Percentiles rank a stretch among this genome's conserved stretches.
Conservation (phyloP, 2,329 filamentous ascomycete genomes). For the Fusarium humuli region DNA sequence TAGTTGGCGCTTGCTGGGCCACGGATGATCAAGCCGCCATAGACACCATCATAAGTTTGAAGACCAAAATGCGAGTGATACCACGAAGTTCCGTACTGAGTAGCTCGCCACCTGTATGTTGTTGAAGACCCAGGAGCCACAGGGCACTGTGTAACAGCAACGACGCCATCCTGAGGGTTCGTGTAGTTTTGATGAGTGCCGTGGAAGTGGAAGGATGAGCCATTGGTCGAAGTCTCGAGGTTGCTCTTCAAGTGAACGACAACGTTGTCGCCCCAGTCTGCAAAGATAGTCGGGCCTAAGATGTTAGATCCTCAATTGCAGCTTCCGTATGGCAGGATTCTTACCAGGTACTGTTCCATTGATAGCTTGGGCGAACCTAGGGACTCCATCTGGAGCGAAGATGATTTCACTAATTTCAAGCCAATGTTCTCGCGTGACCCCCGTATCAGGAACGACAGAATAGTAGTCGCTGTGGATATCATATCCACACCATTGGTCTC, state of each 20-base stretch:
- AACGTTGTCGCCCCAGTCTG: conserved; percentile 63
- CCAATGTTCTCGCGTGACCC: conserved; percentile 63
- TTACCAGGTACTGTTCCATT: conserved; percentile 67
- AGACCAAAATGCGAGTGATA: conserved; percentile 71
- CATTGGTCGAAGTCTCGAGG: conserved; percentile 58
- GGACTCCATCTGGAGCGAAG: conserved; percentile 60
- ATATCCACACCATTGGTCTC: conserved; percentile 60
- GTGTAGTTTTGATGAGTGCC: conserved; percentile 68
- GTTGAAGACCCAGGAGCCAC: conserved; percentile 62
- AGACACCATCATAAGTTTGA: conserved; percentile 65
- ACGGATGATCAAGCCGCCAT: conserved; percentile 71
- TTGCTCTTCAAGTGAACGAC: conserved; percentile 66
- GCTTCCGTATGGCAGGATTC: too few species aligned
- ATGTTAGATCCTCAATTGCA: conserved; percentile 5
- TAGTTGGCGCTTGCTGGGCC: conserved; percentile 70
- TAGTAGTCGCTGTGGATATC: conserved; percentile 62
- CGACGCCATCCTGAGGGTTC: conserved; percentile 68
- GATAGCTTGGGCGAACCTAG: conserved; percentile 58
- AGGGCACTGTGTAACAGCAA: conserved; percentile 62
- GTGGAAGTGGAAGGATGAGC: conserved; percentile 73
- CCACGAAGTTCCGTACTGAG: conserved; percentile 67
- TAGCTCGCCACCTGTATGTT: conserved; percentile 69
- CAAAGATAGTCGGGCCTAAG: conserved; percentile 64
- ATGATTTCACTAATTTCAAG: conserved; percentile 56
- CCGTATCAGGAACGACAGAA: conserved; percentile 58